These are phyloP conservation scores for Cruciata laevipes DNA, from an alignment of 257 asterid genomes.

Conservation along the genomic window DNA sequence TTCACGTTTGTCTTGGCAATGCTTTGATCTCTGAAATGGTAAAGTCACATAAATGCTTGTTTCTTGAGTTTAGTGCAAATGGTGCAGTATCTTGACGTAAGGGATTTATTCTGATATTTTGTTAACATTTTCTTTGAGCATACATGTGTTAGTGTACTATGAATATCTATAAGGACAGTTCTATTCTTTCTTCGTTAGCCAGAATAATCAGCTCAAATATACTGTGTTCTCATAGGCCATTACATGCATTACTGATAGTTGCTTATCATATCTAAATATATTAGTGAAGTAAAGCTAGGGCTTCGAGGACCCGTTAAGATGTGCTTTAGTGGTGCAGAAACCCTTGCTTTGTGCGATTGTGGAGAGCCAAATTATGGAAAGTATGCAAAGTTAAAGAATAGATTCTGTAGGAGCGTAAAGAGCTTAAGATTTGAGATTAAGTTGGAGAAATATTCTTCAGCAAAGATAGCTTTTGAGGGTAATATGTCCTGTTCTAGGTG, in stretches of 20 bases:
- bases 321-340: conserved; percentile 23
- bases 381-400: conserved; percentile 23
- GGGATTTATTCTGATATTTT: not conserved
- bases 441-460: conserved; percentile 23
- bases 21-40: not conserved
- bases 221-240: not conserved
- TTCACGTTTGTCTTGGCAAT: not conserved
- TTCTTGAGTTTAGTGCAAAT: not conserved
- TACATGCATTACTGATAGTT: not conserved
- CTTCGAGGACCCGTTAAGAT: conserved; percentile 15
- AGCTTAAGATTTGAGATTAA: conserved; percentile 12
- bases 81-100: not conserved
- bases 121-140: not conserved
- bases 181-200: not conserved
- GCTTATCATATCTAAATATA: conserved; percentile 5
- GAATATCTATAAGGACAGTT: not conserved
- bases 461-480: conserved; percentile 17
- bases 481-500: conserved; percentile 16
- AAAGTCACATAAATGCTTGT: not conserved
- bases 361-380: conserved; percentile 25
- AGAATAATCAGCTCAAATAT: not conserved
- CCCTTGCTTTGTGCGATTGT: conserved; percentile 17
- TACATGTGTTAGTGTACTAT: not conserved
- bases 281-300: conserved; percentile 10
- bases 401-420: conserved; percentile 22